Conservation (phyloP, 176 grass and related monocot genomes). For the Juncus effusus region DNA sequence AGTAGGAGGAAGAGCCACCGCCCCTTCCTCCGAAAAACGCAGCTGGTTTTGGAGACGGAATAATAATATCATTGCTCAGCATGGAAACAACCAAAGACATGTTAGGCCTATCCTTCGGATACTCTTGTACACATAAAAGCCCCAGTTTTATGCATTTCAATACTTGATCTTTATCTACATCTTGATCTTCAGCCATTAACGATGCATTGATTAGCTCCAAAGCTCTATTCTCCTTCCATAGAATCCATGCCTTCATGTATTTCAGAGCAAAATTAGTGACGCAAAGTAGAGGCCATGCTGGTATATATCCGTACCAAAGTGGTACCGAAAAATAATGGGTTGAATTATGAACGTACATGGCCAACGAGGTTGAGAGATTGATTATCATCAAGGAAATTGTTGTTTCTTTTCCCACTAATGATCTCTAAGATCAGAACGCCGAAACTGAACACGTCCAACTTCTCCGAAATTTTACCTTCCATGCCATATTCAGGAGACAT, state of each 20-base stretch:
- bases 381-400: slow-evolving; percentile 18
- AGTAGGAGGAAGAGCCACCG: neutral
- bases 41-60: slow-evolving; percentile 25
- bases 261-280: neutral
- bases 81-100: slow-evolving; percentile 38
- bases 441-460: slow-evolving; percentile 26
- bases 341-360: slow-evolving; percentile 5
- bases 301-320: too few species aligned
- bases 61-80: slow-evolving; percentile 23
- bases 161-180: slow-evolving; percentile 19
- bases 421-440: slow-evolving; percentile 26
- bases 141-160: slow-evolving; percentile 39
- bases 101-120: slow-evolving; percentile 24
- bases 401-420: slow-evolving; percentile 24
- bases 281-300: too few species aligned
- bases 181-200: slow-evolving; percentile 7
- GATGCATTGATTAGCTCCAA: slow-evolving; percentile 19
- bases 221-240: slow-evolving; percentile 41
- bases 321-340: too few species aligned
- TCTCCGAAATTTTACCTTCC: slow-evolving; percentile 22
- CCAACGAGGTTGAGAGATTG: slow-evolving; percentile 21
- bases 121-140: slow-evolving; percentile 47
- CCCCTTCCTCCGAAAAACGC: slow-evolving; percentile 19
- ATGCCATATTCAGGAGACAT: slow-evolving; percentile 27
- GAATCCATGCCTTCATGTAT: slow-evolving; percentile 36